Conservation (phyloP, 495 filamentous ascomycete species). For the Aspergillus baeticus region DNA sequence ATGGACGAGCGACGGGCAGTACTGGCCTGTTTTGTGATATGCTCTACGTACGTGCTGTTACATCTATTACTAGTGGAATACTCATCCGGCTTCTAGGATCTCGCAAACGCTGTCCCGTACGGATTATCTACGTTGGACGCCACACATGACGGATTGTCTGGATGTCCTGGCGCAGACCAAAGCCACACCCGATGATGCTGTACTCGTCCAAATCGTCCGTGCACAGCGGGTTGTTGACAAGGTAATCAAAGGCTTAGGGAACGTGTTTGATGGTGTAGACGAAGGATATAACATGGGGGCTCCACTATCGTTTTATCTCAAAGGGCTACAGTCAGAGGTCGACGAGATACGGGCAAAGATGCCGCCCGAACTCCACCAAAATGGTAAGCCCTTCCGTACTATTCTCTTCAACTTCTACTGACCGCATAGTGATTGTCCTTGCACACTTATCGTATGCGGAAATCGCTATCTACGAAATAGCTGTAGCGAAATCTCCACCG, state of each 20-base stretch:
- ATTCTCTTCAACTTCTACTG: background rate
- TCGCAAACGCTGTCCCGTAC: constrained; percentile 1
- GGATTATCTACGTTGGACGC: constrained; percentile 13
- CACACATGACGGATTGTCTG: constrained; percentile 14
- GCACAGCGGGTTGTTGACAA: constrained; percentile 5
- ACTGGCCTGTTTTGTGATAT: constrained; percentile 4
- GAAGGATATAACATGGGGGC: background rate
- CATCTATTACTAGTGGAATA: background rate
- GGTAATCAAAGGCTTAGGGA: background rate
- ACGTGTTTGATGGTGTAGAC: background rate
- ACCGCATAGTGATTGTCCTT: background rate
- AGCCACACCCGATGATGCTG: background rate
- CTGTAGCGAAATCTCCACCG: background rate
- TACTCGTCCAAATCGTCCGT: constrained; percentile 4
- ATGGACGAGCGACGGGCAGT: constrained; percentile 16
- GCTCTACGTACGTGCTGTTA: constrained; percentile 3
- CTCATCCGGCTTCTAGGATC: background rate
- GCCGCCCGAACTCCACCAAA: background rate
- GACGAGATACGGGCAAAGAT: background rate
- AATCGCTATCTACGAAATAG: constrained; percentile 3
- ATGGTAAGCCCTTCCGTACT: background rate
- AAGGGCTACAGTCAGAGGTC: constrained; percentile 2
- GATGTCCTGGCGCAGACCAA: background rate
- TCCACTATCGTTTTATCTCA: background rate
- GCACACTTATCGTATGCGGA: constrained; percentile 10